phyloP scores from a whole-genome alignment of 176 grass and related monocot genomes.

The Thalia dealbata region DNA sequence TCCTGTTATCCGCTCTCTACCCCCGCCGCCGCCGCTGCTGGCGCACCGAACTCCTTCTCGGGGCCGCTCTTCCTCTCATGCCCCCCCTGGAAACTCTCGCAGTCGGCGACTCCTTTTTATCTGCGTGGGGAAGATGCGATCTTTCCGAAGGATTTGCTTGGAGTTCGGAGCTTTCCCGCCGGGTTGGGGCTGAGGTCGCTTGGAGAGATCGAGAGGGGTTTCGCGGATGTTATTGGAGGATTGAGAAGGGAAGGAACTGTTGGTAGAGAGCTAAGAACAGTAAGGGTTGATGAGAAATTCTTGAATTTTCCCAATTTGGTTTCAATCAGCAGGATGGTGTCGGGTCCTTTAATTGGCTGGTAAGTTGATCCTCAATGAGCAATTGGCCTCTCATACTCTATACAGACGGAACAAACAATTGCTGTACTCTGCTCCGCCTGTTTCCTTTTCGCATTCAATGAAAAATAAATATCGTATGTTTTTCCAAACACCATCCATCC shows the following conservation, averaged over 20 bases:
- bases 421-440: background rate
- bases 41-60: background rate
- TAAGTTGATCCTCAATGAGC: slow-evolving; percentile 12
- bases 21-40: slow-evolving; percentile 2
- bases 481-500: too few species aligned
- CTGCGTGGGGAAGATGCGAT: slow-evolving; percentile 32
- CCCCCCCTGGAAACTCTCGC: slow-evolving; percentile 58
- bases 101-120: slow-evolving; percentile 52
- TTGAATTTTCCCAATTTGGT: slow-evolving; percentile 93
- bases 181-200: background rate
- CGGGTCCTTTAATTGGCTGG: slow-evolving; percentile 85
- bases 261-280: slow-evolving; percentile 5
- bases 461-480: too few species aligned
- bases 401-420: background rate
- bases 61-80: slow-evolving; percentile 56
- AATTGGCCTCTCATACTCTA: background rate
- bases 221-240: background rate
- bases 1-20: slow-evolving; percentile 22
- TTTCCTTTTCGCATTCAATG: too few species aligned
- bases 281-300: slow-evolving; percentile 39
- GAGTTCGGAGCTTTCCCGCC: slow-evolving; percentile 29
- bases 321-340: slow-evolving; percentile 79
- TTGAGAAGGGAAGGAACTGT: slow-evolving; percentile 1
- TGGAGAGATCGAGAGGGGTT: background rate
- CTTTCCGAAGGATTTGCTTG: slow-evolving; percentile 37